These are phyloP conservation scores for Leishmania turanica DNA, from an alignment of 208 protist species.

Conservation along the genomic window DNA sequence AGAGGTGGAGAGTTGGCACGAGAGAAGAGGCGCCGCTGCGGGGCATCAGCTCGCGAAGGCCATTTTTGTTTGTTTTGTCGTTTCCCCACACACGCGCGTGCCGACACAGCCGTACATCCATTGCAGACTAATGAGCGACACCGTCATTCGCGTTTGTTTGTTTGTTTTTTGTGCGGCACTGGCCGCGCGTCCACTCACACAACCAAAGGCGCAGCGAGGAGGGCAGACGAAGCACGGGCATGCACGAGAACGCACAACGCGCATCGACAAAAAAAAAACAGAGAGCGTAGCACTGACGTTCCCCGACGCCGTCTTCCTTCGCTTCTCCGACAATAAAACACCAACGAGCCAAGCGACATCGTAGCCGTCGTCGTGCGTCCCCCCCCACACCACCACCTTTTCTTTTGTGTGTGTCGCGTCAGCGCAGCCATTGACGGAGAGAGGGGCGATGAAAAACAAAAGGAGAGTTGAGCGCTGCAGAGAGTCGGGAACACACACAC, in stretches of 20 bases:
- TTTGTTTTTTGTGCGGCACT: not conserved
- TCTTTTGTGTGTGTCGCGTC: not conserved
- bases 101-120: not conserved
- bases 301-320: not conserved
- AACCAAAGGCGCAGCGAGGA: not conserved
- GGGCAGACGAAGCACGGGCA: not conserved
- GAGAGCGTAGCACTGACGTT: not conserved
- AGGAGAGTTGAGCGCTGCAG: not conserved
- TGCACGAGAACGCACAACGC: not conserved
- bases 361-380: not conserved
- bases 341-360: not conserved
- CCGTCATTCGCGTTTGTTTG: too few species aligned
- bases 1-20: not conserved
- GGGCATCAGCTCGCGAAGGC: not conserved
- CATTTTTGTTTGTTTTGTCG: not conserved
- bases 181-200: not conserved
- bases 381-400: not conserved
- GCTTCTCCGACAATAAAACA: not conserved
- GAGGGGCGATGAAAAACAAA: not conserved
- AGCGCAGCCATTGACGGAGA: not conserved
- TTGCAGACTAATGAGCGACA: not conserved
- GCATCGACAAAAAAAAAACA: not conserved
- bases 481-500: not conserved
- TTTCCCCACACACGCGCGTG: not conserved
- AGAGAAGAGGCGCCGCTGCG: not conserved